Evolutionary conservation across 805 yeast species (phyloP).

Genomic region (Lachancea mirantina): DNA sequence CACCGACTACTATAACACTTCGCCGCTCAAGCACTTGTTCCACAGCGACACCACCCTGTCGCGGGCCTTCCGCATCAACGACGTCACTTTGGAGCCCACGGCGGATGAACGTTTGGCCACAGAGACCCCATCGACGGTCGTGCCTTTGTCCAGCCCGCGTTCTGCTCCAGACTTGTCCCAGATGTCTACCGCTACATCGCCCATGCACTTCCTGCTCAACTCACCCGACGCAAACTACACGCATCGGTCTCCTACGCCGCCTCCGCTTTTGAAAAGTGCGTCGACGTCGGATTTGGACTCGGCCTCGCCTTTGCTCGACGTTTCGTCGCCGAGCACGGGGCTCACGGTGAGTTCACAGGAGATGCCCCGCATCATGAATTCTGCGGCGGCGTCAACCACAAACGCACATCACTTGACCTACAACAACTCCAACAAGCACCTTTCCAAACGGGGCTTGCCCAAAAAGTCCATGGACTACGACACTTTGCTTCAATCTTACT

Average conservation of each 20-base stretch:
- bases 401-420: constrained; percentile 1
- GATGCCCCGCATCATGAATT: no score
- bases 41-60: constrained; percentile 9
- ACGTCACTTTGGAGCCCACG: constrained; percentile 7
- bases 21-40: constrained; percentile 29
- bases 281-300: constrained; percentile 1
- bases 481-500: constrained; percentile 22
- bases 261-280: neutral
- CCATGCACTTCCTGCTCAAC: no score
- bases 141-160: no score
- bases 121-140: constrained; percentile 6
- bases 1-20: constrained; percentile 30
- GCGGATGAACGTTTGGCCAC: constrained; percentile 1
- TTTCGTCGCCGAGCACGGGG: neutral
- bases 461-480: constrained; percentile 17
- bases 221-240: neutral
- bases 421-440: neutral
- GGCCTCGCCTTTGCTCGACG: neutral
- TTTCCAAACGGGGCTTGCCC: constrained; percentile 1
- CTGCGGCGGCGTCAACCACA: constrained; percentile 1
- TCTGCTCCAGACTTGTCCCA: neutral
- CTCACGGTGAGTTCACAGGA: no score
- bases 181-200: no score
- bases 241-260: neutral
- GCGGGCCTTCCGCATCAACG: constrained; percentile 5